phyloP scores from a whole-genome alignment of 2,329 filamentous ascomycete species.

The Verticillium nubilum region DNA sequence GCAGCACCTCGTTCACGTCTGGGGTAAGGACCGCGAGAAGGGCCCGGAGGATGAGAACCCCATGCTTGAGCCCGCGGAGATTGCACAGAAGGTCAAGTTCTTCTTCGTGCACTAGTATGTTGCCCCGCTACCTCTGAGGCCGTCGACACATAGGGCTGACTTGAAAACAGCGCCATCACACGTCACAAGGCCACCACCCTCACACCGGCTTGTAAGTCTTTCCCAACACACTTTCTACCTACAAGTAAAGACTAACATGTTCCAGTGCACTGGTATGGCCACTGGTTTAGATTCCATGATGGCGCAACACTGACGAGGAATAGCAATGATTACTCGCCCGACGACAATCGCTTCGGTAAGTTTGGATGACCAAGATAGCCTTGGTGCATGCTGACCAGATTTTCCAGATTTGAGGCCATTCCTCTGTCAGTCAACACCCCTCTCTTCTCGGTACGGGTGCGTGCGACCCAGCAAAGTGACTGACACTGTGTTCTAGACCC shows the following conservation, averaged over 20 bases:
- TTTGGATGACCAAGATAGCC: neutral
- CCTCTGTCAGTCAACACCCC: slow-evolving; percentile 7
- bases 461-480: neutral
- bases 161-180: neutral
- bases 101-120: slow-evolving; percentile 45
- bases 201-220: slow-evolving; percentile 1
- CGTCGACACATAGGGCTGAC: neutral
- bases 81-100: slow-evolving; percentile 32
- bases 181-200: slow-evolving; percentile 13
- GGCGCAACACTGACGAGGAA: neutral
- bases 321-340: slow-evolving; percentile 16
- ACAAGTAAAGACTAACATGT: too few species aligned
- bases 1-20: slow-evolving; percentile 38
- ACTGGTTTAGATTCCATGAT: neutral
- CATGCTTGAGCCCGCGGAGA: slow-evolving; percentile 28
- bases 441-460: slow-evolving; percentile 12
- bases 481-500: slow-evolving; percentile 22
- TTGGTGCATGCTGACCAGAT: neutral
- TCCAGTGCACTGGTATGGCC: neutral
- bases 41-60: slow-evolving; percentile 21
- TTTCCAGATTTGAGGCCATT: slow-evolving; percentile 14
- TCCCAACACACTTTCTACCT: neutral
- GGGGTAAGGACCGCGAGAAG: slow-evolving; percentile 27
- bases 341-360: slow-evolving; percentile 20
- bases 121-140: neutral